Evolutionary conservation across 2,329 filamentous ascomycete genomes (phyloP).

Genomic region (Diaporthe aspalathi): DNA sequence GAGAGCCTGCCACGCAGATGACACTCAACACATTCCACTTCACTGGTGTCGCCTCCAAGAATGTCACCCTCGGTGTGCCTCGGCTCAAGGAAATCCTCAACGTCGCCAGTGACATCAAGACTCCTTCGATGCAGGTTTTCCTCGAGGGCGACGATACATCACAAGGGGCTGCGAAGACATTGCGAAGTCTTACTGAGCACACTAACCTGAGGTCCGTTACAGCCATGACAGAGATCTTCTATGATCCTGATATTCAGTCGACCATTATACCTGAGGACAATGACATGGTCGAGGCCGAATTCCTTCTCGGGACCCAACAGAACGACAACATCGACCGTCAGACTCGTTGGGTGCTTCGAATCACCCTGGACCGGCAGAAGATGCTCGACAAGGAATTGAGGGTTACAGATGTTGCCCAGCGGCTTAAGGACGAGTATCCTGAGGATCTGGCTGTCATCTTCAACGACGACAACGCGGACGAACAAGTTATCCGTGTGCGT

Average conservation of each 20-base stretch:
- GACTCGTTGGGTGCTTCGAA: slow-evolving; percentile 94
- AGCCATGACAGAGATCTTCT: slow-evolving; percentile 94
- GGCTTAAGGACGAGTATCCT: slow-evolving; percentile 89
- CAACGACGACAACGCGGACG: slow-evolving; percentile 97
- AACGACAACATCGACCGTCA: slow-evolving; percentile 74
- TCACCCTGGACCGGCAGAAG: slow-evolving; percentile 92
- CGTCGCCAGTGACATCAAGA: slow-evolving; percentile 97
- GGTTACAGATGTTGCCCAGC: slow-evolving; percentile 89
- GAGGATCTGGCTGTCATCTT: slow-evolving; percentile 92
- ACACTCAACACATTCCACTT: slow-evolving; percentile 99
- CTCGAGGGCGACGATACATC: slow-evolving; percentile 72
- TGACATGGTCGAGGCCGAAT: slow-evolving; percentile 97
- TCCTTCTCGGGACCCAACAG: slow-evolving; percentile 80
- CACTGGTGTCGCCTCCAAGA: slow-evolving; percentile 99
- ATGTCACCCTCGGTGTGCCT: slow-evolving; percentile 98
- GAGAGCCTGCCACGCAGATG: slow-evolving; percentile 99
- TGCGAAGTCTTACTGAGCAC: slow-evolving; percentile 93
- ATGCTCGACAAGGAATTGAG: slow-evolving; percentile 93
- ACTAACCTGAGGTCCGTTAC: slow-evolving; percentile 94
- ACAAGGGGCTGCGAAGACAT: slow-evolving; percentile 78
- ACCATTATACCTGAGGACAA: slow-evolving; percentile 89
- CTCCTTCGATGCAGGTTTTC: slow-evolving; percentile 95
- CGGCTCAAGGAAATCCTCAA: slow-evolving; percentile 99
- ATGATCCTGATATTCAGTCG: slow-evolving; percentile 88
- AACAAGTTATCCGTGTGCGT: slow-evolving; percentile 93